phyloP scores from a whole-genome alignment of 2,329 filamentous ascomycete species.

The Macrophomina pseudophaseolina region DNA sequence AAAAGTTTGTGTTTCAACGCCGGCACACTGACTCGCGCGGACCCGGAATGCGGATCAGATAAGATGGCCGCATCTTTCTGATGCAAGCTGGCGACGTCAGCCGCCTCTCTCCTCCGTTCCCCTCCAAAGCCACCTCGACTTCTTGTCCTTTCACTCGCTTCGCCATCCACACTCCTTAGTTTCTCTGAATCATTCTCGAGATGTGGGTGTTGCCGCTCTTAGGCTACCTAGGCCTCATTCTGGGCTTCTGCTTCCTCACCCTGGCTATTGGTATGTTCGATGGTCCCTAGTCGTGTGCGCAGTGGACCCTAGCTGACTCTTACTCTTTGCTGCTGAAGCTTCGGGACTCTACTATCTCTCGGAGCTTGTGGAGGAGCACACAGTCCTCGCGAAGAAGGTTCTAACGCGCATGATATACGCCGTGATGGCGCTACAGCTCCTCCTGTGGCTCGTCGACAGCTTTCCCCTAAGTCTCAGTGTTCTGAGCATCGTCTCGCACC shows the following conservation, averaged over 20 bases:
- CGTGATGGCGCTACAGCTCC: slow-evolving; percentile 73
- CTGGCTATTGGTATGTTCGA: slow-evolving; percentile 77
- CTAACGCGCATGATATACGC: slow-evolving; percentile 83
- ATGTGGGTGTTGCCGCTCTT: slow-evolving; percentile 98
- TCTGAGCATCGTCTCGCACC: slow-evolving; percentile 79
- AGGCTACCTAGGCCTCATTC: slow-evolving; percentile 82
- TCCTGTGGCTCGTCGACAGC: slow-evolving; percentile 81
- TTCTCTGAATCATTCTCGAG: neutral
- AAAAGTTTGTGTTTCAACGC: slow-evolving; percentile 23
- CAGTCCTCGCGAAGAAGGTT: slow-evolving; percentile 87
- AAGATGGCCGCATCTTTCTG: slow-evolving; percentile 15
- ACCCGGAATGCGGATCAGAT: slow-evolving; percentile 9
- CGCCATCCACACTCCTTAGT: neutral
- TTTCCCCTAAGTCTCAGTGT: slow-evolving; percentile 78
- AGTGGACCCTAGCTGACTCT: neutral
- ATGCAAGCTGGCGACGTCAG: slow-evolving; percentile 24
- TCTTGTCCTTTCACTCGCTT: neutral
- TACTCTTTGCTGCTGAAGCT: slow-evolving; percentile 56
- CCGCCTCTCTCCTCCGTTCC: slow-evolving; percentile 10
- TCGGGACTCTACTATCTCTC: slow-evolving; percentile 99
- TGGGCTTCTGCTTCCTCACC: slow-evolving; percentile 93
- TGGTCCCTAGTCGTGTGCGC: neutral
- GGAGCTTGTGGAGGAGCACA: slow-evolving; percentile 97
- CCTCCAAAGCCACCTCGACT: slow-evolving; percentile 23
- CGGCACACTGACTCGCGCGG: neutral